phyloP scores from a whole-genome alignment of 345 rosid genomes.

The Pistacia vera region DNA sequence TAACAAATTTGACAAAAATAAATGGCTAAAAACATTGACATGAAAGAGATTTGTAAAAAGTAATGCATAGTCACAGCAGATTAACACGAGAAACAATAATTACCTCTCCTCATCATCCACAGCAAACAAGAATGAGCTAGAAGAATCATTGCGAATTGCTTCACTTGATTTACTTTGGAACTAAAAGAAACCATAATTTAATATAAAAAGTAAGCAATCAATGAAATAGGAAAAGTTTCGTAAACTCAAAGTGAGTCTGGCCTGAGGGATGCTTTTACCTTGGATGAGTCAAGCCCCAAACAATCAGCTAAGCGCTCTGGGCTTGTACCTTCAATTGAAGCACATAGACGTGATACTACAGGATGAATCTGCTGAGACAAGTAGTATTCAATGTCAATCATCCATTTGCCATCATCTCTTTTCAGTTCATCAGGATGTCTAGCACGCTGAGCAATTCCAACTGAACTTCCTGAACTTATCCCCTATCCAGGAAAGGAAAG shows the following conservation, averaged over 20 bases:
- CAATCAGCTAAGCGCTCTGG: slow-evolving; percentile 95
- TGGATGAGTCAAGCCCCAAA: slow-evolving; percentile 94
- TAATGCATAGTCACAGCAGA: slow-evolving; percentile 11
- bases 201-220: neutral
- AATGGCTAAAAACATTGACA: neutral
- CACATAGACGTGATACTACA: slow-evolving; percentile 90
- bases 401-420: slow-evolving; percentile 78
- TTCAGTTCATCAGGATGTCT: slow-evolving; percentile 95
- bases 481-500: slow-evolving; percentile 50
- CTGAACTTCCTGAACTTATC: slow-evolving; percentile 50
- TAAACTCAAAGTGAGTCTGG: neutral
- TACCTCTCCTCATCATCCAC: slow-evolving; percentile 84
- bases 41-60: neutral
- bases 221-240: neutral
- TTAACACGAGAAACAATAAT: slow-evolving; percentile 1
- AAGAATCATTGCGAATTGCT: slow-evolving; percentile 47
- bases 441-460: slow-evolving; percentile 92
- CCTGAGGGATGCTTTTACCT: slow-evolving; percentile 50
- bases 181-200: slow-evolving; percentile 39
- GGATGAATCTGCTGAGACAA: slow-evolving; percentile 99
- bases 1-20: slow-evolving; percentile 2
- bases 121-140: slow-evolving; percentile 60
- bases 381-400: slow-evolving; percentile 96
- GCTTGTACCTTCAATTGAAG: slow-evolving; percentile 95
- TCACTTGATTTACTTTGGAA: slow-evolving; percentile 67